A percentile compares a stretch with the other conserved stretches of the same genome.
Evolutionary conservation across 257 asterid genomes (phyloP).

Genomic region (Solanum ossicruentum): DNA sequence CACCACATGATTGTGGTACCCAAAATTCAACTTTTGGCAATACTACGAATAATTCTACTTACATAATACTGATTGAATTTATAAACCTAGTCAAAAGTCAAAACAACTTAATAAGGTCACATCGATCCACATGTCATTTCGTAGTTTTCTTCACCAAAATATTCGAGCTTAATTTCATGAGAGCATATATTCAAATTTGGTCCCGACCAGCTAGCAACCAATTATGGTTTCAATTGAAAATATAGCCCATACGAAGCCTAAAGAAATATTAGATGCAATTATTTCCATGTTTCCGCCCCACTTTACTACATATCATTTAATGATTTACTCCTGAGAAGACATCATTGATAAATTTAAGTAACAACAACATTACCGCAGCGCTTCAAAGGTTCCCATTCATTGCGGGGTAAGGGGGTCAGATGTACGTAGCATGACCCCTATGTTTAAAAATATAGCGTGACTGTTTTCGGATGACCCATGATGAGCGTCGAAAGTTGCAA

Average conservation of each 20-base stretch:
- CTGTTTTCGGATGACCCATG: too few relatives aligned
- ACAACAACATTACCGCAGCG: too few relatives aligned
- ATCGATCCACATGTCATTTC: constrained; percentile 4
- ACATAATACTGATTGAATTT: neutral
- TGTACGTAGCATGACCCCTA: too few relatives aligned
- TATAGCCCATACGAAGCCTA: neutral
- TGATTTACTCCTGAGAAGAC: neutral
- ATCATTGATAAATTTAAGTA: neutral
- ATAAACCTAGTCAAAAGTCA: neutral
- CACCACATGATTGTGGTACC: neutral
- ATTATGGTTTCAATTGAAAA: neutral
- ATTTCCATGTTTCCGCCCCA: neutral
- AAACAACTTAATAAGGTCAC: constrained; percentile 7
- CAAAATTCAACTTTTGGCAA: neutral
- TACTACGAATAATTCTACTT: neutral
- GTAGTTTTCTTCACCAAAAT: neutral
- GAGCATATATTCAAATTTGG: neutral
- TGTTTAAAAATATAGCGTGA: too few relatives aligned
- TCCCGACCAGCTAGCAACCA: neutral
- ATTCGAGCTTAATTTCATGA: constrained; percentile 1
- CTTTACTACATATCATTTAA: neutral
- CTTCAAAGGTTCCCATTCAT: too few relatives aligned
- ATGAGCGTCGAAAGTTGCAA: too few relatives aligned
- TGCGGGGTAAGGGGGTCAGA: too few relatives aligned
- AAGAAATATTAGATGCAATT: neutral